These are phyloP conservation scores for Penstemon newberryi DNA, from an alignment of 257 asterid genomes.

Conservation along the genomic window DNA sequence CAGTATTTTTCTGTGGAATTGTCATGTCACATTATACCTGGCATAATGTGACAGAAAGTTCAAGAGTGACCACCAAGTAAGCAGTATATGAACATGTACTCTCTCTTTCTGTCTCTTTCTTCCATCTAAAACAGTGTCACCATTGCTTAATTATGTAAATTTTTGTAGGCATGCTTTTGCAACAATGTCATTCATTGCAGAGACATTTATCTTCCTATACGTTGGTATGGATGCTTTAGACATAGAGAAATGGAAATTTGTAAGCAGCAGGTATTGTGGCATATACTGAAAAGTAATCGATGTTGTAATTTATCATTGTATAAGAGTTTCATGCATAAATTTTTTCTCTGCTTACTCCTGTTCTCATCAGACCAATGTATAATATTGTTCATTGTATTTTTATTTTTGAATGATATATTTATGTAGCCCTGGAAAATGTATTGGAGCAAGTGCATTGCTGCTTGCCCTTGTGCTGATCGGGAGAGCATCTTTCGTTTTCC, in stretches of 20 bases:
- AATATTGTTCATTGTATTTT: not conserved
- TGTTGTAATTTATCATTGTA: not conserved
- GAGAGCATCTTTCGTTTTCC: conserved; percentile 71
- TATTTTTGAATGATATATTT: not conserved
- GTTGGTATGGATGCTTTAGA: conserved; percentile 95
- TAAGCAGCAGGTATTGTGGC: conserved; percentile 42
- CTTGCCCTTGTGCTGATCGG: conserved; percentile 66
- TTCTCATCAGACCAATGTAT: conserved; percentile 8
- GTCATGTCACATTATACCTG: conserved; percentile 87
- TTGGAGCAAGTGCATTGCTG: conserved; percentile 53
- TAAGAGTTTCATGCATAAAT: not conserved
- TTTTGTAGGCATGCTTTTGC: conserved; percentile 66
- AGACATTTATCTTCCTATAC: conserved; percentile 71
- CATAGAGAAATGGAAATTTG: conserved; percentile 69
- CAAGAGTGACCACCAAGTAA: conserved; percentile 72
- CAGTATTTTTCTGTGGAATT: conserved; percentile 82
- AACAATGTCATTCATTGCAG: conserved; percentile 67
- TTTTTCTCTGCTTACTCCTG: not conserved
- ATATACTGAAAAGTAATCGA: not conserved
- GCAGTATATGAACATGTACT: conserved; percentile 8
- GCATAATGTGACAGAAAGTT: conserved; percentile 60
- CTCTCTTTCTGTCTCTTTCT: conserved; percentile 2
- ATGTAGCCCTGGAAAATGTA: conserved; percentile 64
- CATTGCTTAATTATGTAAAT: conserved; percentile 16
- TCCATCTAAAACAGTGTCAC: not conserved